Percentiles rank a stretch among this genome's conserved stretches.
Conservation (phyloP, 2,329 filamentous ascomycete species). For the Dactylellina leptospora region DNA sequence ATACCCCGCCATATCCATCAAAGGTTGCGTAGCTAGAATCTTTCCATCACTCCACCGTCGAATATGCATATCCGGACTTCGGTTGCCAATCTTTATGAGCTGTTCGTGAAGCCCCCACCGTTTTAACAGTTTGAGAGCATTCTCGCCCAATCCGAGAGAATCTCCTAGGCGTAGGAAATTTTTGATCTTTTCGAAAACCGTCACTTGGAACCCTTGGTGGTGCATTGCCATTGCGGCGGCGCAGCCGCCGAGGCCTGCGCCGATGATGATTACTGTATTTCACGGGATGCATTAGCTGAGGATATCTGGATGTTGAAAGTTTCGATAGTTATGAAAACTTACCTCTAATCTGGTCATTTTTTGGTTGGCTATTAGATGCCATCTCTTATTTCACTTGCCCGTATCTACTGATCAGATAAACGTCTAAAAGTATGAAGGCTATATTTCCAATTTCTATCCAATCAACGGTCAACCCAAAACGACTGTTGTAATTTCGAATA, state of each 20-base stretch:
- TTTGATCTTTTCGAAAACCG: slow-evolving; percentile 63
- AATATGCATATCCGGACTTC: slow-evolving; percentile 64
- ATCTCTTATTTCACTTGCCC: no score
- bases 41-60: slow-evolving; percentile 64
- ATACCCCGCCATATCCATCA: slow-evolving; percentile 66
- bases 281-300: background rate
- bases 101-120: slow-evolving; percentile 62
- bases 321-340: background rate
- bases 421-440: no score
- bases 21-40: slow-evolving; percentile 63
- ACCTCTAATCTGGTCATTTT: slow-evolving; percentile 27
- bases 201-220: slow-evolving; percentile 62
- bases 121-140: slow-evolving; percentile 63
- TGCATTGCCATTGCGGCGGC: slow-evolving; percentile 64
- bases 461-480: slow-evolving; percentile 23
- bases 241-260: slow-evolving; percentile 65
- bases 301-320: background rate
- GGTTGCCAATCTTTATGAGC: slow-evolving; percentile 63
- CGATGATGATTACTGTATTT: slow-evolving; percentile 63
- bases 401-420: no score
- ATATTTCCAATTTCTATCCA: background rate
- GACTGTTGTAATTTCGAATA: slow-evolving; percentile 29
- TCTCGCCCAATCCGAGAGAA: slow-evolving; percentile 64
- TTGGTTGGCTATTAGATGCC: slow-evolving; percentile 13
- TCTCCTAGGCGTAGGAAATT: slow-evolving; percentile 63